Percentiles rank a stretch among this genome's conserved stretches.
Evolutionary conservation across 208 protist species (phyloP).

Genomic region (Acanthamoeba lenticulata): DNA sequence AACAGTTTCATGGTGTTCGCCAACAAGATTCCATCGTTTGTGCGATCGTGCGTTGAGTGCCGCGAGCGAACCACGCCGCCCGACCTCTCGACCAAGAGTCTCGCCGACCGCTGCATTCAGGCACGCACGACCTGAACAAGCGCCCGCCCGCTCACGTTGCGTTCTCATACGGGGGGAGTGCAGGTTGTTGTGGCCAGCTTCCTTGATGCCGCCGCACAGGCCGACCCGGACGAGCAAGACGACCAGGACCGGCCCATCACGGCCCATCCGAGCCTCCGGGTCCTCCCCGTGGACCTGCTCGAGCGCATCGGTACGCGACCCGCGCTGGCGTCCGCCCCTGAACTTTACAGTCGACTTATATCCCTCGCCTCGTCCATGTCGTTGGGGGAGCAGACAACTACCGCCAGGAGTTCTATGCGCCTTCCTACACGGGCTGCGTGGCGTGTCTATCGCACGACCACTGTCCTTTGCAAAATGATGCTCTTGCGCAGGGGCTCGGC

Average conservation of each 20-base stretch:
- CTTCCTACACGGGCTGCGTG: not conserved
- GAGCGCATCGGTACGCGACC: not conserved
- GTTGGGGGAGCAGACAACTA: not conserved
- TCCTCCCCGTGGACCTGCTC: not conserved
- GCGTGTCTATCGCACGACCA: constrained; percentile 29
- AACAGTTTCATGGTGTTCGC: constrained; percentile 7
- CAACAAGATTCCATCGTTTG: not conserved
- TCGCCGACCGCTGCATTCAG: not conserved
- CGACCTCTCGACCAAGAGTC: not conserved
- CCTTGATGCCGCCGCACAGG: not conserved
- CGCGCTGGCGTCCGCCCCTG: too few species aligned
- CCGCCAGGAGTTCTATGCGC: not conserved
- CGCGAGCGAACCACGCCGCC: not conserved
- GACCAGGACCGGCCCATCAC: not conserved
- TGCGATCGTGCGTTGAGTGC: not conserved
- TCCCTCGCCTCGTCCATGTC: too few species aligned
- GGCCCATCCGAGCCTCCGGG: not conserved
- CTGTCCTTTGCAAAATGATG: not conserved
- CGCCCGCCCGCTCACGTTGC: too few species aligned
- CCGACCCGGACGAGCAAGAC: not conserved
- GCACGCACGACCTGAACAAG: not conserved
- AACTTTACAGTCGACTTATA: not conserved
- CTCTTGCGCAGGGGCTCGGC: not conserved
- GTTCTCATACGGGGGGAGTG: not conserved
- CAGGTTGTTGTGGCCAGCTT: not conserved